phyloP scores from a whole-genome alignment of 2,329 filamentous ascomycete species.

The Trichoderma aggressivum region DNA sequence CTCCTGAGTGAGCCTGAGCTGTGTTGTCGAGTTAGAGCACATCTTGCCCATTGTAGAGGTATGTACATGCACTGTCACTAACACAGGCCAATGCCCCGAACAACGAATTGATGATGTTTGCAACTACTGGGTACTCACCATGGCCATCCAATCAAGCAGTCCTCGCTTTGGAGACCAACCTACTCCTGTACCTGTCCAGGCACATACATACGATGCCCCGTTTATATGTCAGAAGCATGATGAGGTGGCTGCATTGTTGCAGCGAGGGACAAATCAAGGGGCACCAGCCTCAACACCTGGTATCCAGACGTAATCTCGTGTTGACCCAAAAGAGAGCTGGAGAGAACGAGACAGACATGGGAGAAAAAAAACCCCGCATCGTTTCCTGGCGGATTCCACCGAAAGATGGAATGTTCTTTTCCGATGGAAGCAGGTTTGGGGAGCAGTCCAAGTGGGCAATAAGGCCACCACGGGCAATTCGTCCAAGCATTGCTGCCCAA shows the following conservation, averaged over 20 bases:
- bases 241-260: background rate
- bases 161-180: background rate
- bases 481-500: constrained; percentile 24
- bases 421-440: background rate
- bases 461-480: background rate
- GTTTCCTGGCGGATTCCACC: background rate
- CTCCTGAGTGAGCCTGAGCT: background rate
- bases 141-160: constrained; percentile 14
- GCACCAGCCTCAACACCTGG: background rate
- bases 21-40: background rate
- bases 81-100: background rate
- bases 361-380: background rate
- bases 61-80: background rate
- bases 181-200: background rate
- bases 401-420: background rate
- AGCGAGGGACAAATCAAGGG: background rate
- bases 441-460: constrained; percentile 8
- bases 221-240: constrained; percentile 15
- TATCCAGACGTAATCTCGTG: background rate
- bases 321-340: background rate
- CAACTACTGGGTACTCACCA: background rate
- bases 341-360: background rate
- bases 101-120: constrained; percentile 1
- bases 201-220: background rate
- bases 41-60: background rate